phyloP scores from a whole-genome alignment of 192 early-diverging fungal genomes.

The Chytriomyces hyalinus region DNA sequence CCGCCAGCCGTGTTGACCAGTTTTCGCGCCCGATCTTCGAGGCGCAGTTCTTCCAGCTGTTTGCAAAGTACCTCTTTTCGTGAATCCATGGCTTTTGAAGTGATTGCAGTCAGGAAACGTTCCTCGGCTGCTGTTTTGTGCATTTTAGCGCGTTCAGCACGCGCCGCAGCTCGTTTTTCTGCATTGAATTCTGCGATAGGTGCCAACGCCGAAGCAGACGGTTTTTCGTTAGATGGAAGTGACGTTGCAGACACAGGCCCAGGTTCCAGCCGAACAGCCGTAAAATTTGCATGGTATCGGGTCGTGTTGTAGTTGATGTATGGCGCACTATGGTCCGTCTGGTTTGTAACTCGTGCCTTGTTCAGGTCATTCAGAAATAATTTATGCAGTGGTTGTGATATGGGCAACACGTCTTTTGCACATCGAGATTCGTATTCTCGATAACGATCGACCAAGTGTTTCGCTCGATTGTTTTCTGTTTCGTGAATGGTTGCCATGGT shows the following conservation, averaged over 20 bases:
- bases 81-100: conserved; percentile 20
- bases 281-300: conserved; percentile 10
- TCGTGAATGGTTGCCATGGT: not conserved
- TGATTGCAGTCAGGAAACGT: conserved; percentile 16
- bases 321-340: not conserved
- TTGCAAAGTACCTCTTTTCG: conserved; percentile 22
- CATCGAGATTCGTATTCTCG: not conserved
- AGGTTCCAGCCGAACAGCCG: conserved; percentile 5
- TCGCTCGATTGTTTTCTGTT: conserved; percentile 11
- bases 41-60: conserved; percentile 12
- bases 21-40: conserved; percentile 20
- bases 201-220: not conserved
- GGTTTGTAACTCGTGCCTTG: too few relatives aligned
- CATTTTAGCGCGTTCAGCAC: not conserved
- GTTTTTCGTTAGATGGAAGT: not conserved
- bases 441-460: conserved; percentile 11
- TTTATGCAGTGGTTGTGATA: conserved; percentile 27
- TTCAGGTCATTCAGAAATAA: not conserved
- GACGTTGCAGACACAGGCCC: not conserved
- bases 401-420: not conserved
- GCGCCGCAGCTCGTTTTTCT: not conserved
- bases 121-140: conserved; percentile 9
- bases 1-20: conserved; percentile 10
- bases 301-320: conserved; percentile 11
- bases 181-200: not conserved